Percentiles rank a stretch among this genome's conserved stretches.
Evolutionary conservation across 2,329 filamentous ascomycete genomes (phyloP).

Genomic region (Xylariaceae sp.): DNA sequence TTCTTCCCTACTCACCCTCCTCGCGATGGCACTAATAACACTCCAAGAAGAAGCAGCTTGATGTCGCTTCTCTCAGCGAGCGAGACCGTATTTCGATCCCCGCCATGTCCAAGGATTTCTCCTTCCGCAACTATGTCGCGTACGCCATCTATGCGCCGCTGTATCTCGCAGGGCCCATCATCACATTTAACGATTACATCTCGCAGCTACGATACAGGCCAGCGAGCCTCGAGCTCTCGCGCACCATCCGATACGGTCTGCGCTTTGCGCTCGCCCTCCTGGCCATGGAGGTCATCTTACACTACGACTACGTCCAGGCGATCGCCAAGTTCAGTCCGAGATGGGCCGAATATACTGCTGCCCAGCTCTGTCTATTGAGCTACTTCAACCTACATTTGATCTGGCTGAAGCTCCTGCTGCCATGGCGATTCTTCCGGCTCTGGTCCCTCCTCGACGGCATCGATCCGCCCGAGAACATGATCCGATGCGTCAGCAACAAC

Average conservation of each 20-base stretch:
- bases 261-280: slow-evolving; percentile 78
- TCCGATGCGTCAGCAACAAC: slow-evolving; percentile 93
- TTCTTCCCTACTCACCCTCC: background rate
- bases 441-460: slow-evolving; percentile 89
- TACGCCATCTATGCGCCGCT: slow-evolving; percentile 90
- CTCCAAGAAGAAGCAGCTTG: slow-evolving; percentile 94
- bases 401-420: slow-evolving; percentile 94
- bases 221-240: slow-evolving; percentile 62
- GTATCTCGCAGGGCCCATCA: slow-evolving; percentile 86
- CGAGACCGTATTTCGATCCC: slow-evolving; percentile 77
- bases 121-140: slow-evolving; percentile 80
- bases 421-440: slow-evolving; percentile 98
- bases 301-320: slow-evolving; percentile 90
- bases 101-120: slow-evolving; percentile 66
- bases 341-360: slow-evolving; percentile 80
- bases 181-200: slow-evolving; percentile 98
- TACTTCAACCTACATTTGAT: slow-evolving; percentile 97
- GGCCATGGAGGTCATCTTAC: slow-evolving; percentile 84
- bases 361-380: slow-evolving; percentile 83
- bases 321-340: slow-evolving; percentile 76
- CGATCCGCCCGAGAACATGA: slow-evolving; percentile 97
- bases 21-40: slow-evolving; percentile 50
- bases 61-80: slow-evolving; percentile 82
- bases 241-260: slow-evolving; percentile 75
- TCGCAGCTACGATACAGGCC: slow-evolving; percentile 74